Evolutionary conservation across 345 rosid genomes (phyloP), one percentile per base, ranked within the genome.

Genomic region (Physaria fendleri): DNA sequence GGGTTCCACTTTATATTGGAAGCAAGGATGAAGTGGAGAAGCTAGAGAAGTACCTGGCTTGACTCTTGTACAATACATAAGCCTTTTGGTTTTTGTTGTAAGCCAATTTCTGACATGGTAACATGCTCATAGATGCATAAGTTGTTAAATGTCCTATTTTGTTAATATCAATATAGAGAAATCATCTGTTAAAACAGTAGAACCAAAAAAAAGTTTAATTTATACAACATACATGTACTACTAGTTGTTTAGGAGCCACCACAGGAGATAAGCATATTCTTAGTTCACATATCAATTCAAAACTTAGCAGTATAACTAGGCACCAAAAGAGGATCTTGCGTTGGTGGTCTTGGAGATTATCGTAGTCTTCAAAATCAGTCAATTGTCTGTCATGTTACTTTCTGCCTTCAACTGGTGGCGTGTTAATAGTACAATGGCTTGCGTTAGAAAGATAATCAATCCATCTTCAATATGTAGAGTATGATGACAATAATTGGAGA

Each of bases 1-100:
- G 96, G 38, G 80, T 84, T 62, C 98, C 96, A 0, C 82, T 91
- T 2, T 92, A 88, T 78, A 88, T 92, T 41, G 95, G 98, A 61
- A 92, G 97, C 70, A 60, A 28, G 48, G 97, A 88, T 11, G 97
- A 92, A 70, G 95, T 88, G 17, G 95, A 92, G 79, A 88, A 92
- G 70, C 55, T 92, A 72, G 93, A 92, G 81, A 88, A 92, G 76
- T 88, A 80, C 55, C 77, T 92, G 71, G 94, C 85, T 79, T 92
- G 72, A 82, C 30, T 51, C 23, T 35, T 62, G 47, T 52, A 69
- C 66, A 64, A 73, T 56, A 28, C 48, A 45, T 33, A 70, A 46
- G 64, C 28, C 42, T 22, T 39, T 29, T 51, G 8, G 20, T 42
- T 25, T 68, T 20, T 33, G 3, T 51, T 68, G 60, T 51, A 59